Percentiles rank a stretch among this genome's conserved stretches.
These are phyloP conservation scores for Pelargonium fulgidum DNA, from an alignment of 441 rosid genomes.

Conservation along the genomic window DNA sequence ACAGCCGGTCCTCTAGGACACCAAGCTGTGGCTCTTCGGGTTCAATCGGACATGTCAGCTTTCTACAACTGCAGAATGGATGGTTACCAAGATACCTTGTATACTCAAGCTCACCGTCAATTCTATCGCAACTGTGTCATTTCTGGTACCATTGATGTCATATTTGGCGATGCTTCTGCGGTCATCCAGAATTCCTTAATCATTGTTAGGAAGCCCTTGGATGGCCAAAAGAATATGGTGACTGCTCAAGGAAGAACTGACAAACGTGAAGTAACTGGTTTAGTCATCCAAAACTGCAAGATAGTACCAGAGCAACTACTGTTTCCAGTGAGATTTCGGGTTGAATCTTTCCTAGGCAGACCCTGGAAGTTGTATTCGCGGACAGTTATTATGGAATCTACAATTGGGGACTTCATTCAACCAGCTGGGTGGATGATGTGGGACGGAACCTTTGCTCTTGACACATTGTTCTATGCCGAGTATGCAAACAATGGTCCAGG, in stretches of 20 bases:
- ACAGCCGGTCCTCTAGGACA: constrained; percentile 42
- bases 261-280: constrained; percentile 39
- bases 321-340: constrained; percentile 31
- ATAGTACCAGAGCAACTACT: constrained; percentile 39
- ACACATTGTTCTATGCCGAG: constrained; percentile 47
- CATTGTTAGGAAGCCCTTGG: constrained; percentile 43
- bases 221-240: constrained; percentile 34
- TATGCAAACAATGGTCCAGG: constrained; percentile 42
- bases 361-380: constrained; percentile 48
- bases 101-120: constrained; percentile 44
- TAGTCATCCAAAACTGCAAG: constrained; percentile 36
- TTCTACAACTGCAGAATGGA: constrained; percentile 47
- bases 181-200: constrained; percentile 46
- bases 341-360: constrained; percentile 41
- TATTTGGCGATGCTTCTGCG: constrained; percentile 45
- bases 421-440: constrained; percentile 51
- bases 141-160: constrained; percentile 42
- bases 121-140: constrained; percentile 46
- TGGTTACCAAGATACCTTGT: constrained; percentile 48
- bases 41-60: constrained; percentile 45
- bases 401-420: constrained; percentile 35
- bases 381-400: constrained; percentile 35
- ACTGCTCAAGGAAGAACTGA: constrained; percentile 52
- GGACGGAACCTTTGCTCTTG: constrained; percentile 38
- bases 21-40: constrained; percentile 53